Evolutionary conservation across 768 basidiomycete species (phyloP), one percentile per base, ranked within the genome.

Genomic region (Clavulina sp.): DNA sequence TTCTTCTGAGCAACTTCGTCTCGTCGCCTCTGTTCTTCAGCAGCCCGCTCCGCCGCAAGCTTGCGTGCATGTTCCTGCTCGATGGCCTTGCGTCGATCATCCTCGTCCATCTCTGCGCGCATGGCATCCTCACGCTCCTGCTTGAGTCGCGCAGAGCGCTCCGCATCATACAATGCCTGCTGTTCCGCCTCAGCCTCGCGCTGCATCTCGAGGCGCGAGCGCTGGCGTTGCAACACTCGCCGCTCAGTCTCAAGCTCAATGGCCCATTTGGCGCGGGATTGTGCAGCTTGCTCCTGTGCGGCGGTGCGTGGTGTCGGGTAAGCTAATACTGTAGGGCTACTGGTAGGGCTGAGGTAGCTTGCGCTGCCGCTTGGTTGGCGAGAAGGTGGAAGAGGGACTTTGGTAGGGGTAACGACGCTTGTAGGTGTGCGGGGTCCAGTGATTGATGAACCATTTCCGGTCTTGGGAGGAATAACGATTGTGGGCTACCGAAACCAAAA

Each of bases 1-100:
- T 76, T 47, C 69, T 63, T 52, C 77, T 77, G 52, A 74, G 52
- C 54, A 68, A 68, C 19, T 56, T 76, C 70, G 51, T 76, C 71
- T 47, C 72, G 46, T 47, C 77, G 61, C 31, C 72, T 66, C 58
- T 73, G 68, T 52, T 72, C 66, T 19, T 73, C 75, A 21, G 62
- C 38, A 23, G 49, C 50, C 26, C 53, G 43, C 32, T 49, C 29
- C 16, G 48, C 48, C 6, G 48, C 48, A 7, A 7, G 24, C 32
- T 33, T 49, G 26, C 32, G 48, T 13, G 48, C 48, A 7, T 49
- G 26, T 34, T 49, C 48, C 48, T 49, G 48, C 48, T 49, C 48
- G 13, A 18, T 30, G 24, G 24, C 16, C 24, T 26, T 7, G 13
- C 31, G 24, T 16, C 31, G 24, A 16, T 49, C 48, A 30, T 49